phyloP scores from a whole-genome alignment of 345 rosid species.

The Cochlearia excelsa region DNA sequence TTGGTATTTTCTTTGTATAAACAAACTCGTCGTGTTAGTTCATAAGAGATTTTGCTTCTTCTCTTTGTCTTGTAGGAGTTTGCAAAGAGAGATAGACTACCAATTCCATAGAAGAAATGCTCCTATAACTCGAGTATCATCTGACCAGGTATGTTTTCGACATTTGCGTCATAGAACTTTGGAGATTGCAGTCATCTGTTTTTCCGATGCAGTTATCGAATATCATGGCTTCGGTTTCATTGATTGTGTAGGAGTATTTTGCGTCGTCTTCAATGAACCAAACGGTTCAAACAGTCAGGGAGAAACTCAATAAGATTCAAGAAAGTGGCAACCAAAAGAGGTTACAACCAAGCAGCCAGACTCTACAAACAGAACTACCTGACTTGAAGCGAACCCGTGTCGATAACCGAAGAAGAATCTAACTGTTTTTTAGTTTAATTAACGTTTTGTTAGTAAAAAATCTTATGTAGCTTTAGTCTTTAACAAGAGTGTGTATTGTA shows the following conservation, averaged over 20 bases:
- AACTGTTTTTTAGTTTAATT: conserved; percentile 6
- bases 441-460: too few species aligned
- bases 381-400: conserved; percentile 53
- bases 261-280: conserved; percentile 75
- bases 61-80: conserved; percentile 30
- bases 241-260: conserved; percentile 68
- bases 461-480: too few species aligned
- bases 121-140: conserved; percentile 54
- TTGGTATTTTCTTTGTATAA: not conserved
- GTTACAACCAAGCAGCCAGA: conserved; percentile 54
- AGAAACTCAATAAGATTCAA: conserved; percentile 79
- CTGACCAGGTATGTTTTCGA: conserved; percentile 52
- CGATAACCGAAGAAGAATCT: conserved; percentile 79
- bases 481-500: too few species aligned
- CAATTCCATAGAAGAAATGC: conserved; percentile 33
- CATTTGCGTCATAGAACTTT: conserved; percentile 6
- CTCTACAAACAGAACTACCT: conserved; percentile 40
- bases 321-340: conserved; percentile 37
- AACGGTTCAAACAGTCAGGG: conserved; percentile 65
- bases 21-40: not conserved
- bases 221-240: conserved; percentile 2
- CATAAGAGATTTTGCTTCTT: conserved; percentile 4
- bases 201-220: not conserved
- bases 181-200: not conserved
- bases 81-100: conserved; percentile 37